These are phyloP conservation scores for Apiospora pterosperma DNA, from an alignment of 2,329 filamentous ascomycete genomes.

Conservation along the genomic window DNA sequence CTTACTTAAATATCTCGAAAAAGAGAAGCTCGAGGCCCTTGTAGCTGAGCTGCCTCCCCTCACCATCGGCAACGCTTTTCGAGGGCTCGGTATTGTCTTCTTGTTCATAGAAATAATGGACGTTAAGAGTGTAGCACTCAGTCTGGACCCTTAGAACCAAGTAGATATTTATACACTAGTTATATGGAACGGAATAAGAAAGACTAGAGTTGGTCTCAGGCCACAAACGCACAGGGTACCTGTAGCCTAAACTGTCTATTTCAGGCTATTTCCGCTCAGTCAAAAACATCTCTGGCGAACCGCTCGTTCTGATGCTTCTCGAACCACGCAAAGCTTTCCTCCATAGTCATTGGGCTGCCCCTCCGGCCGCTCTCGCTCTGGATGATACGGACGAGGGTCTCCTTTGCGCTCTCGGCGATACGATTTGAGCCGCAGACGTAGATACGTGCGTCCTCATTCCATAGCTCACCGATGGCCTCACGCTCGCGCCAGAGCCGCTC, in stretches of 20 bases:
- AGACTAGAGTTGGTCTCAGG: too few species aligned
- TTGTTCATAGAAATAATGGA: too few species aligned
- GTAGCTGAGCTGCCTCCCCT: background rate
- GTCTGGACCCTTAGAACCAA: too few species aligned
- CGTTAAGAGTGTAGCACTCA: too few species aligned
- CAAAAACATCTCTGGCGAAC: background rate
- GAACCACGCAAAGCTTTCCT: background rate
- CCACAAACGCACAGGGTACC: too few species aligned
- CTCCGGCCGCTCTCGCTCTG: background rate
- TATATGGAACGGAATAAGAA: too few species aligned
- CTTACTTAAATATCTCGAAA: background rate
- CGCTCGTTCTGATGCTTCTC: background rate
- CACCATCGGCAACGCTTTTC: background rate
- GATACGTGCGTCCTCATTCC: slow-evolving; percentile 46
- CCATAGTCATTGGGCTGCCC: background rate
- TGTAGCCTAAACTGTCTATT: too few species aligned
- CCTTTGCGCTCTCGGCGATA: background rate
- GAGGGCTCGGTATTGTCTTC: background rate
- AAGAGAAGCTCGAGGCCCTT: background rate
- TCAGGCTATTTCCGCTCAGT: too few species aligned
- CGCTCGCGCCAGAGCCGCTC: slow-evolving; percentile 36
- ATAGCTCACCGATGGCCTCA: slow-evolving; percentile 34
- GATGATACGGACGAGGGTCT: background rate
- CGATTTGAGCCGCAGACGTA: slow-evolving; percentile 60
- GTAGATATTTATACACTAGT: too few species aligned